phyloP scores from a whole-genome alignment of 2,329 filamentous ascomycete genomes.

The Calonectria pauciramosa region DNA sequence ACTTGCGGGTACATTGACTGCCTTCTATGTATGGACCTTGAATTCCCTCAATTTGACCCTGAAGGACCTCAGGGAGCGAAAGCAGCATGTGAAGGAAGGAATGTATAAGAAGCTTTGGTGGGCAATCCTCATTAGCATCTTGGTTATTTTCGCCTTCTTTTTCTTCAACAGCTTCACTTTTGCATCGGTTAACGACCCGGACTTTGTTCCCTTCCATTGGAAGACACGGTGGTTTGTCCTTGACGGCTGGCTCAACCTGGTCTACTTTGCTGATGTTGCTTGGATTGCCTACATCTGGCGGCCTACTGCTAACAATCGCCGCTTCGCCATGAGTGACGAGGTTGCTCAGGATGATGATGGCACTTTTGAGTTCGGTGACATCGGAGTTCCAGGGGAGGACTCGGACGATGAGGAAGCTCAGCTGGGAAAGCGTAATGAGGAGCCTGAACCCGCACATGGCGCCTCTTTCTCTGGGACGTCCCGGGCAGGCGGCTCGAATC shows the following conservation, averaged over 20 bases:
- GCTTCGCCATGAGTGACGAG: constrained; percentile 99
- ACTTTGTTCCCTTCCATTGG: constrained; percentile 97
- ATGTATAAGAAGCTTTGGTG: constrained; percentile 99
- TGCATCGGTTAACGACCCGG: constrained; percentile 84
- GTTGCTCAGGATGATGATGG: constrained; percentile 98
- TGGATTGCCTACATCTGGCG: constrained; percentile 97
- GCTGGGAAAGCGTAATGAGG: constrained; percentile 54
- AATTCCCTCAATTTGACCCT: constrained; percentile 95
- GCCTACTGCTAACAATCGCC: constrained; percentile 94
- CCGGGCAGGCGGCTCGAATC: constrained; percentile 38
- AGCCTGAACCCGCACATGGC: constrained; percentile 43
- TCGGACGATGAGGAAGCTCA: constrained; percentile 70
- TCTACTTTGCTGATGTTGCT: constrained; percentile 93
- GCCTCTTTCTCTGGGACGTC: constrained; percentile 41
- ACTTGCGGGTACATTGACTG: constrained; percentile 90
- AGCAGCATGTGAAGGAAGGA: constrained; percentile 90
- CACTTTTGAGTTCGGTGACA: constrained; percentile 91
- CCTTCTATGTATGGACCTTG: constrained; percentile 98
- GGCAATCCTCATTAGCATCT: constrained; percentile 91
- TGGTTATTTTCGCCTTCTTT: constrained; percentile 98
- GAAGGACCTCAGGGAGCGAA: constrained; percentile 94
- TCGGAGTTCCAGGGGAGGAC: constrained; percentile 78
- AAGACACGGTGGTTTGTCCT: constrained; percentile 97
- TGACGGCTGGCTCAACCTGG: constrained; percentile 96
- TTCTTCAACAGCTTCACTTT: constrained; percentile 98